Base-by-base conservation (phyloP, 352 stramenopile genomes). In the Pythium chondricola region DNA sequence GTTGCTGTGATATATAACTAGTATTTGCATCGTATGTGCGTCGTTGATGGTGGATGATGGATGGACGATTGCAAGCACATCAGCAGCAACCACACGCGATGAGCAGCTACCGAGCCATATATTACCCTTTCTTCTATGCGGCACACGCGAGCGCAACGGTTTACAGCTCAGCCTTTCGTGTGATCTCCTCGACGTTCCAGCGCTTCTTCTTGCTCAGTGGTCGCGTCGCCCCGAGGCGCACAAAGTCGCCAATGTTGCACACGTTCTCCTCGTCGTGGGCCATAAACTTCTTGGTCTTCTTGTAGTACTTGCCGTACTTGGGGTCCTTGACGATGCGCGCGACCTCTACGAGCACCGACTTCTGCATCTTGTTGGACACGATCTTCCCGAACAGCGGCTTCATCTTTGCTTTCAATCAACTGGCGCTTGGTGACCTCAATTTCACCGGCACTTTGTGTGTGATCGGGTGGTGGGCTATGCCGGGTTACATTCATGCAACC, bases 221-320 rank as follows among this genome's bases (percentile, higher is more conserved):
- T 11, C 83, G 81, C 48, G 81, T 92, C 24, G 49, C 37, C 41
- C 73, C 85, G 46, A 94, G 71, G 47, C 74, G 73, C 59, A 94
- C 83, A 29, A 86, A 75, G 74, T 94, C 83, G 58, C 83, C 92
- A 13, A 94, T 85, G 71, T 95, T 95, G 67, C 90, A 97, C 27
- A 83, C 79, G 68, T 97, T 78, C 37, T 94, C 69, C 56, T 98
- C 93, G 71, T 98, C 93, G 69, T 98, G 93, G n/a, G 93, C 93
- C 93, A 98, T 98, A 63, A 97, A 98, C 64, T 98, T 98, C 63
- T 95, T 95, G 47, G 90, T 97, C 71, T 95, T 97, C 65, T 91
- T 95, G 68, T 96, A 85, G 67, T 95, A 93, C 66, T 97, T 97
- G 52, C 87, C 71, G 69, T 97, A 97, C 70, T 97, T 97, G 42